Percentiles rank a stretch among this genome's conserved stretches.
These are phyloP conservation scores for Cladochytrium replicatum DNA, from an alignment of 192 early-diverging fungal genomes.

Conservation along the genomic window DNA sequence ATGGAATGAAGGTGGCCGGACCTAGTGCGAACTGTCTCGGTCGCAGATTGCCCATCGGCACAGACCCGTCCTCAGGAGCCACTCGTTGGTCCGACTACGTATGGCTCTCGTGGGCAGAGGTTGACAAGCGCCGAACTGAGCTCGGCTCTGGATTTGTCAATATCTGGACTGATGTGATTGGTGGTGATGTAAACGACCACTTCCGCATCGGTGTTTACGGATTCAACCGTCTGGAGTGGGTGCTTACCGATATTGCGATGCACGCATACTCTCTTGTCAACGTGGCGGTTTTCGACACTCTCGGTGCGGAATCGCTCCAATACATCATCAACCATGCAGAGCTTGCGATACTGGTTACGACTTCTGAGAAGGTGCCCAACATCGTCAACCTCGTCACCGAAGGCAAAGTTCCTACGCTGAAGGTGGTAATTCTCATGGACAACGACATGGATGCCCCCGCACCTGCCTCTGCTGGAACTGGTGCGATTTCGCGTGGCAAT, in stretches of 20 bases:
- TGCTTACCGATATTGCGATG: slow-evolving; percentile 30
- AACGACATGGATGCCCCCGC: background rate
- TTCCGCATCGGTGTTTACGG: slow-evolving; percentile 29
- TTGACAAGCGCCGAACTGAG: slow-evolving; percentile 15
- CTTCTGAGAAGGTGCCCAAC: slow-evolving; percentile 24
- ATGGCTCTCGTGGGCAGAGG: slow-evolving; percentile 28
- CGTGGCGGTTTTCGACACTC: slow-evolving; percentile 75
- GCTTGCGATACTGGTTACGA: slow-evolving; percentile 48
- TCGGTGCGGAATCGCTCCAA: slow-evolving; percentile 48
- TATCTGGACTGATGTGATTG: slow-evolving; percentile 17
- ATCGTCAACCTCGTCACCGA: slow-evolving; percentile 45
- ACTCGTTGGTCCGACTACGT: slow-evolving; percentile 28
- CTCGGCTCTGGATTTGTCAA: slow-evolving; percentile 31
- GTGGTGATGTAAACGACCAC: slow-evolving; percentile 16
- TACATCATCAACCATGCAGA: slow-evolving; percentile 66
- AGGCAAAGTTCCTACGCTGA: slow-evolving; percentile 54
- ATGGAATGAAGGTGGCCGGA: slow-evolving; percentile 12
- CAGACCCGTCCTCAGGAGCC: slow-evolving; percentile 23
- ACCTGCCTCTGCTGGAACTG: no score
- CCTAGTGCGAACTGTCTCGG: slow-evolving; percentile 19
- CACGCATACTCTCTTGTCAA: slow-evolving; percentile 20
- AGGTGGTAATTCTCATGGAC: slow-evolving; percentile 71
- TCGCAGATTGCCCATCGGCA: slow-evolving; percentile 14
- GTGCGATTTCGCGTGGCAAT: slow-evolving; percentile 5
- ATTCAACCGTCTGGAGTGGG: slow-evolving; percentile 42